A percentile compares a stretch with the other conserved stretches of the same genome.
phyloP scores from a whole-genome alignment of 2,329 filamentous ascomycete genomes.

The Graphiopsis chlorocephala region DNA sequence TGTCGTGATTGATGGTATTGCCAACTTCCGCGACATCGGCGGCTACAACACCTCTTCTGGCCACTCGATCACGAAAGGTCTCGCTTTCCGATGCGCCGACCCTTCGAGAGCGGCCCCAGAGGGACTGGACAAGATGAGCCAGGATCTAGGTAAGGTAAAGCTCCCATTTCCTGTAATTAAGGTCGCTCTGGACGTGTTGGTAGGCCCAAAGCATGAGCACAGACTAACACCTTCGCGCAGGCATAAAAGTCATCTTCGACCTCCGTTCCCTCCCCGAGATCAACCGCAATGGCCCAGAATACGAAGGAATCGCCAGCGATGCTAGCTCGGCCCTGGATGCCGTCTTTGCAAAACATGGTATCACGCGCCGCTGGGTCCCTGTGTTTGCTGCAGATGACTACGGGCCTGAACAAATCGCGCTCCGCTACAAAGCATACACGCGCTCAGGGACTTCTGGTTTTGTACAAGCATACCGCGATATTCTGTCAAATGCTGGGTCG shows the following conservation, averaged over 20 bases:
- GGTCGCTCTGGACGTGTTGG: not conserved
- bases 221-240: conserved; percentile 27
- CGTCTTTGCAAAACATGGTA: conserved; percentile 42
- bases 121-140: conserved; percentile 51
- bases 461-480: conserved; percentile 61
- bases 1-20: conserved; percentile 53
- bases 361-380: conserved; percentile 58
- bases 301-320: conserved; percentile 26
- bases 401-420: conserved; percentile 60
- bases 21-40: conserved; percentile 68
- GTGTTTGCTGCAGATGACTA: conserved; percentile 64
- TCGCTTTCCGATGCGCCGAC: conserved; percentile 68
- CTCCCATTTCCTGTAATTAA: not conserved
- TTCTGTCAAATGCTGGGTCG: conserved; percentile 53
- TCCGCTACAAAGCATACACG: conserved; percentile 61
- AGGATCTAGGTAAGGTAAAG: conserved; percentile 32
- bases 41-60: conserved; percentile 22
- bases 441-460: conserved; percentile 58
- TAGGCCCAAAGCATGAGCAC: conserved; percentile 5
- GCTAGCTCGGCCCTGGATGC: not conserved
- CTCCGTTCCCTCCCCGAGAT: conserved; percentile 63
- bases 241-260: conserved; percentile 67
- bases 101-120: conserved; percentile 56
- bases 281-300: conserved; percentile 39
- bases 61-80: conserved; percentile 48